These are phyloP conservation scores for Solanum lycopersicoides DNA, from an alignment of 257 asterid species.

Conservation along the genomic window DNA sequence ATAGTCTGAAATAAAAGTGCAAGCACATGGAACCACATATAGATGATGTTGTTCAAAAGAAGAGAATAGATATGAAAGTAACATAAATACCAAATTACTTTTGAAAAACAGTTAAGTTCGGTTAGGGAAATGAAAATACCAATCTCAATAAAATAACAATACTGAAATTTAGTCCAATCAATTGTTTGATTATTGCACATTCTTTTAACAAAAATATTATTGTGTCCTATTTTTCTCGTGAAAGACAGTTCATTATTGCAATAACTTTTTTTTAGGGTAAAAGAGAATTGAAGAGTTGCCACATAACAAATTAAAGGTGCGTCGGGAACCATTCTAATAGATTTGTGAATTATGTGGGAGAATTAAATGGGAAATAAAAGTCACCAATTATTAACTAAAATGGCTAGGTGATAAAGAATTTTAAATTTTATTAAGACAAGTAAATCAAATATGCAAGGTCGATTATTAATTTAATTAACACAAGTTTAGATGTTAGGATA, in stretches of 20 bases:
- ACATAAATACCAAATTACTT: neutral
- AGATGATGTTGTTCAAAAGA: neutral
- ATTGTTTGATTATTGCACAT: no score
- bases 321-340: no score
- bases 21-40: neutral
- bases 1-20: neutral
- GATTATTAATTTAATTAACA: neutral
- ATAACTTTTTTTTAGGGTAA: neutral
- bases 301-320: neutral
- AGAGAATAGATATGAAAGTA: neutral
- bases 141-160: no score
- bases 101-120: neutral
- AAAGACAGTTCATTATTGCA: neutral
- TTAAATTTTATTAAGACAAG: neutral
- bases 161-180: neutral
- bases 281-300: neutral
- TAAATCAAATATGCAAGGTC: neutral
- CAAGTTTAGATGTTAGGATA: neutral
- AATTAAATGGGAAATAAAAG: neutral
- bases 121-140: neutral
- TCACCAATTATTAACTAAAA: no score
- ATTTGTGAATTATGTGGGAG: neutral
- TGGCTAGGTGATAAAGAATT: neutral
- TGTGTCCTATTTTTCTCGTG: neutral
- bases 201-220: no score